These are phyloP conservation scores for Aspergillus terreus DNA, from an alignment of 2,329 filamentous ascomycete species.

Conservation along the genomic window DNA sequence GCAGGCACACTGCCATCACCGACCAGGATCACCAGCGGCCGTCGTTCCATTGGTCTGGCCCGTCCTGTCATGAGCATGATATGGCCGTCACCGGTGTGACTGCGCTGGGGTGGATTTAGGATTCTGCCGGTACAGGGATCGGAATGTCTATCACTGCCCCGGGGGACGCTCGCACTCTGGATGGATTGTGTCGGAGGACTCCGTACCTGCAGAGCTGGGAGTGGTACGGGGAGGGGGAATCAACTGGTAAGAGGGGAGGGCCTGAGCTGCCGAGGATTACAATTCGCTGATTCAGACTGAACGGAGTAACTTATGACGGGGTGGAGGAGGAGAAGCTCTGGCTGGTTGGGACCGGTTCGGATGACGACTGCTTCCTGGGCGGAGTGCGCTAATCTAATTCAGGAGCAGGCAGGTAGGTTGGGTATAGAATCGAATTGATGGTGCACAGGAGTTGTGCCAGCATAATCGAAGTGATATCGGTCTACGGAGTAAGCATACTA, in stretches of 20 bases:
- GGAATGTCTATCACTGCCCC: no score
- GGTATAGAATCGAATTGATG: no score
- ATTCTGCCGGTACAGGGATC: slow-evolving; percentile 7
- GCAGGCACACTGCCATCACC: neutral
- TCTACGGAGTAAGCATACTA: no score
- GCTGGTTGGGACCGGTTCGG: neutral
- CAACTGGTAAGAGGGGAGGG: neutral
- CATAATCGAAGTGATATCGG: no score
- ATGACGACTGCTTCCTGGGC: no score
- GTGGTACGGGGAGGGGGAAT: neutral
- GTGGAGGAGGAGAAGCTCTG: neutral
- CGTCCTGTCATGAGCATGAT: neutral
- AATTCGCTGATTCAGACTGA: neutral
- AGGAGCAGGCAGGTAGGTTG: neutral
- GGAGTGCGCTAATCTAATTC: neutral
- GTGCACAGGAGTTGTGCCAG: no score
- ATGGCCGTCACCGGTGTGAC: slow-evolving; percentile 5
- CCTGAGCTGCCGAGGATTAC: neutral
- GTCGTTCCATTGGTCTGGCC: no score
- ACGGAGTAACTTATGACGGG: neutral
- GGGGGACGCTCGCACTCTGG: slow-evolving; percentile 1
- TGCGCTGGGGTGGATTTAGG: slow-evolving; percentile 3
- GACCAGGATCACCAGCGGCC: neutral
- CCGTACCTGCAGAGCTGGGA: slow-evolving; percentile 9
- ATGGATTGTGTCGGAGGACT: neutral